phyloP scores from a whole-genome alignment of 768 basidiomycete genomes.

The Agaricus subrufescens region DNA sequence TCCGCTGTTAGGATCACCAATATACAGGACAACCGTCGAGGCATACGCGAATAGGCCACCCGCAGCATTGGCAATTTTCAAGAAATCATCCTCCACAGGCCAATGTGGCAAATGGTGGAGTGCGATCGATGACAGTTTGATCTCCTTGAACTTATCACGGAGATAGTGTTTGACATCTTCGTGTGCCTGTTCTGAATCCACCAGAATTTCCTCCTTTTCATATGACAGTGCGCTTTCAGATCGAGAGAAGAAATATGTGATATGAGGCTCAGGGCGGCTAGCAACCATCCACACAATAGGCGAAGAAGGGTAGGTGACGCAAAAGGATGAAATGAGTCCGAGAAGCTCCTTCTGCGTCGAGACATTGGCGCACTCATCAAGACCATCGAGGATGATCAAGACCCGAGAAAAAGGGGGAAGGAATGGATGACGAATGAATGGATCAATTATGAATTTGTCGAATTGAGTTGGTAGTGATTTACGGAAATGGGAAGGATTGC shows the following conservation, averaged over 20 bases:
- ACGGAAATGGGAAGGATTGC: no score
- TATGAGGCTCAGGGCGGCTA: constrained; percentile 21
- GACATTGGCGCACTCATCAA: no score
- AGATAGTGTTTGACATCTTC: constrained; percentile 13
- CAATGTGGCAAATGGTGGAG: neutral
- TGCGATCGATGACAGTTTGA: neutral
- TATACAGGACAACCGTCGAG: neutral
- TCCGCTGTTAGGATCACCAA: neutral
- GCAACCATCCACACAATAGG: constrained; percentile 20
- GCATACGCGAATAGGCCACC: neutral
- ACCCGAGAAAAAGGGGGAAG: constrained; percentile 5
- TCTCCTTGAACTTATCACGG: neutral
- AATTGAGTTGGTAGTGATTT: neutral
- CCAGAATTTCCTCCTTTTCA: neutral
- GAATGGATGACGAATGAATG: no score
- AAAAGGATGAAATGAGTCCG: neutral
- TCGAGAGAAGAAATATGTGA: constrained; percentile 10
- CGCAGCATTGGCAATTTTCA: neutral
- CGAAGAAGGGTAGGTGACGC: neutral
- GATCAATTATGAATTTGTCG: neutral
- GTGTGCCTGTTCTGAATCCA: neutral
- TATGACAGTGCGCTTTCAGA: neutral
- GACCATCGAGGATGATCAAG: no score
- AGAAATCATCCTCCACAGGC: neutral
- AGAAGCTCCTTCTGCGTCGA: no score